A percentile compares a stretch with the other conserved stretches of the same genome.
Conservation (phyloP, 2,329 filamentous ascomycete genomes). For the Chaetomiaceae sp. region DNA sequence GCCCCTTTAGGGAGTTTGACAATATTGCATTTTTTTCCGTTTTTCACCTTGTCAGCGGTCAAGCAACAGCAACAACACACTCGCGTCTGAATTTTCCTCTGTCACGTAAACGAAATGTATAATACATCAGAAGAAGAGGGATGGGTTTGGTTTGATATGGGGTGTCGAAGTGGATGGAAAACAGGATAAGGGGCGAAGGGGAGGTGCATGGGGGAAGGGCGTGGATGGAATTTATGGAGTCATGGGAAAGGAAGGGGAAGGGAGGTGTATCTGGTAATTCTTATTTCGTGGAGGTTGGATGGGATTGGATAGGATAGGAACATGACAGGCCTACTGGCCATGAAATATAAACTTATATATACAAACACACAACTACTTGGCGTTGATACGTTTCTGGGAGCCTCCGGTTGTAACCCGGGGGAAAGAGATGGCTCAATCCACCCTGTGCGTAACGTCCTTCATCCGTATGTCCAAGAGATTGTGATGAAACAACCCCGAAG, state of each 20-base stretch:
- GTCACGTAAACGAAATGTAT: conserved; percentile 34
- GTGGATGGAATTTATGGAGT: neutral
- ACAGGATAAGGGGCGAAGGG: neutral
- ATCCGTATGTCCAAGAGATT: no score
- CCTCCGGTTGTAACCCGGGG: no score
- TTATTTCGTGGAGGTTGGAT: neutral
- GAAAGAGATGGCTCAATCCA: no score
- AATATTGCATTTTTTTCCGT: neutral
- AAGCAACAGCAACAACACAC: neutral
- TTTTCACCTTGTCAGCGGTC: neutral
- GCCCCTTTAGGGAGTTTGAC: neutral
- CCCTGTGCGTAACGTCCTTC: no score
- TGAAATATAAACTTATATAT: neutral
- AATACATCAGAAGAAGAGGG: conserved; percentile 17
- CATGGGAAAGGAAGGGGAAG: neutral
- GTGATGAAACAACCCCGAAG: no score
- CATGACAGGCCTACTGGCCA: neutral
- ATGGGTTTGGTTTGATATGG: neutral
- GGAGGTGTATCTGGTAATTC: conserved; percentile 3
- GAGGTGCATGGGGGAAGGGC: neutral
- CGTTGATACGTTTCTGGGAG: no score
- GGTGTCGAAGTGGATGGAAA: neutral
- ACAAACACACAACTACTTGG: no score
- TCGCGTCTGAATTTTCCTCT: conserved; percentile 16
- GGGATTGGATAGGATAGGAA: neutral